phyloP scores from a whole-genome alignment of 169 alveolate species.

The Besnoitia besnoiti region DNA sequence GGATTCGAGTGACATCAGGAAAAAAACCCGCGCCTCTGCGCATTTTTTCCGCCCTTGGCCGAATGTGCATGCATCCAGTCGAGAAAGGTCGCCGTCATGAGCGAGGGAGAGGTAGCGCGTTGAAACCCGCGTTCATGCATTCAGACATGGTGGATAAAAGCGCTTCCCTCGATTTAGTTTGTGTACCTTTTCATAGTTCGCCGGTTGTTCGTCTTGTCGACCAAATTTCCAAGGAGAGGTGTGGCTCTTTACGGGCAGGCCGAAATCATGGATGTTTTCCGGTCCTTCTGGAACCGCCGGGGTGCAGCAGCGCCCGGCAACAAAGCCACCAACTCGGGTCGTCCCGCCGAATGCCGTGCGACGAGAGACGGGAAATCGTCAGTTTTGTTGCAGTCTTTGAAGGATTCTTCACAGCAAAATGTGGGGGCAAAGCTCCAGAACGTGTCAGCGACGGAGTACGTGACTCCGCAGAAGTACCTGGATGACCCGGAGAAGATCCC shows the following conservation, averaged over 20 bases:
- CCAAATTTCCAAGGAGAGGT: not conserved
- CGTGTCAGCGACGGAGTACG: slow-evolving; percentile 65
- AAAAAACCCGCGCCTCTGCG: not conserved
- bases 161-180: not conserved
- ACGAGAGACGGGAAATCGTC: not conserved
- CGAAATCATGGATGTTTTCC: not conserved
- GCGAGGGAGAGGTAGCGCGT: not conserved
- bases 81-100: not conserved
- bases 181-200: not conserved
- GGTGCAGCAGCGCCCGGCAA: not conserved
- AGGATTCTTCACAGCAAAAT: not conserved
- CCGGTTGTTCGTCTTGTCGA: not conserved
- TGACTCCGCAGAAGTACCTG: slow-evolving; percentile 67
- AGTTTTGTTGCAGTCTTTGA: not conserved
- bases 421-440: not conserved
- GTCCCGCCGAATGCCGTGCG: not conserved
- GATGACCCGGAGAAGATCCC: slow-evolving; percentile 75
- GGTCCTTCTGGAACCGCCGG: slow-evolving; percentile 19
- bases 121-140: not conserved
- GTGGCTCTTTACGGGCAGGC: not conserved
- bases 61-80: not conserved
- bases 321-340: slow-evolving; percentile 3
- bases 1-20: not conserved
- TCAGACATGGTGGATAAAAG: not conserved
- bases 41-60: not conserved